phyloP scores from a whole-genome alignment of 805 yeast species.

The Dipodascopsis uninucleata region DNA sequence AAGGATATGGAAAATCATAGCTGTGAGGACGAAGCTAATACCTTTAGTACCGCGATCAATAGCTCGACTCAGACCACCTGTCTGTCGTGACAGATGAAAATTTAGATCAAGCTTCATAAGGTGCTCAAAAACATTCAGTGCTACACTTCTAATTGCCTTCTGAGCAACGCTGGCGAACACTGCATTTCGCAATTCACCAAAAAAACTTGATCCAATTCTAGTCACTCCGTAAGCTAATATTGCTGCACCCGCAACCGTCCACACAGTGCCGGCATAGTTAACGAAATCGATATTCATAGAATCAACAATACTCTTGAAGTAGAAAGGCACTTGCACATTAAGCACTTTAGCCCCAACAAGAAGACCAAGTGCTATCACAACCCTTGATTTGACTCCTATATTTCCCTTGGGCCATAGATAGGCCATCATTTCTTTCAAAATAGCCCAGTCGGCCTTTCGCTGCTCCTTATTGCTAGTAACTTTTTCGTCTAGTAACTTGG shows the following conservation, averaged over 20 bases:
- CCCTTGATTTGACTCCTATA: conserved; percentile 64
- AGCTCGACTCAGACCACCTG: conserved; percentile 94
- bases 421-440: conserved; percentile 58
- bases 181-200: conserved; percentile 94
- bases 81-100: conserved; percentile 86
- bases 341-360: conserved; percentile 76
- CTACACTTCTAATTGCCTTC: conserved; percentile 85
- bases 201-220: conserved; percentile 86
- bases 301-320: conserved; percentile 83
- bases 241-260: conserved; percentile 61
- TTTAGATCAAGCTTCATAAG: conserved; percentile 78
- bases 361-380: conserved; percentile 66
- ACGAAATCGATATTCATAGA: conserved; percentile 90
- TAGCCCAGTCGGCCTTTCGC: conserved; percentile 35
- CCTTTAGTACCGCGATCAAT: conserved; percentile 98
- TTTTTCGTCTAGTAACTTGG: conserved; percentile 17
- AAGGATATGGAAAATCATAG: conserved; percentile 96
- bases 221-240: conserved; percentile 90
- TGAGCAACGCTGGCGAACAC: conserved; percentile 95
- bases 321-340: conserved; percentile 94
- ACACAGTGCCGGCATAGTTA: conserved; percentile 56
- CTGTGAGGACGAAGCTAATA: conserved; percentile 83
- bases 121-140: conserved; percentile 81
- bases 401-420: conserved; percentile 74
- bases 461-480: conserved; percentile 12